Percentiles rank a stretch among this genome's conserved stretches.
Conservation (phyloP, 768 basidiomycete genomes). For the Dictyophora rubrovolvata region DNA sequence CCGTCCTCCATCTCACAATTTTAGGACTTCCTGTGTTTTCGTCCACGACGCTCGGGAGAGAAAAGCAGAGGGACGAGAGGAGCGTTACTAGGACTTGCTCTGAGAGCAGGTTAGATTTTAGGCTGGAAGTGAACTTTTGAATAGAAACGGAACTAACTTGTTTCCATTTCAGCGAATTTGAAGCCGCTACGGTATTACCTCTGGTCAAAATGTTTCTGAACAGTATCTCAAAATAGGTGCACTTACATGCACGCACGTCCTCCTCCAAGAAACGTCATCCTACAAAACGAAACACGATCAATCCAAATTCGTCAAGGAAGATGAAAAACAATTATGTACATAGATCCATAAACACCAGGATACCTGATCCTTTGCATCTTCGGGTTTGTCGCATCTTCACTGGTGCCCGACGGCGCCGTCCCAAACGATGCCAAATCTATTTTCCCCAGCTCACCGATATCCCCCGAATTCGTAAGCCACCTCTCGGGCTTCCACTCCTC, state of each 20-base stretch:
- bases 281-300: too few species aligned
- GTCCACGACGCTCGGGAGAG: constrained; percentile 21
- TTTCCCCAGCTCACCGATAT: constrained; percentile 8
- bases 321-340: background rate
- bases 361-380: background rate
- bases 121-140: constrained; percentile 4
- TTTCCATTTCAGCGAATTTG: constrained; percentile 45
- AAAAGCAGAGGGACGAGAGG: constrained; percentile 25
- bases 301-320: background rate
- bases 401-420: too few species aligned
- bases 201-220: background rate
- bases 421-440: background rate
- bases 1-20: constrained; percentile 28
- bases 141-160: constrained; percentile 28
- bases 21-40: constrained; percentile 22
- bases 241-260: constrained; percentile 37
- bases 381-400: background rate
- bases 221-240: constrained; percentile 2
- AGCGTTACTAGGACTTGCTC: constrained; percentile 29
- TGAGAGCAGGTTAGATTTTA: background rate
- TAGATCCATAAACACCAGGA: background rate
- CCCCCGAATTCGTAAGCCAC: constrained; percentile 41
- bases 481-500: constrained; percentile 43
- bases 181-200: constrained; percentile 32
- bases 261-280: constrained; percentile 37